Evolutionary conservation across 164 flowering plant genomes (phyloP).

Genomic region (Sedum album): DNA sequence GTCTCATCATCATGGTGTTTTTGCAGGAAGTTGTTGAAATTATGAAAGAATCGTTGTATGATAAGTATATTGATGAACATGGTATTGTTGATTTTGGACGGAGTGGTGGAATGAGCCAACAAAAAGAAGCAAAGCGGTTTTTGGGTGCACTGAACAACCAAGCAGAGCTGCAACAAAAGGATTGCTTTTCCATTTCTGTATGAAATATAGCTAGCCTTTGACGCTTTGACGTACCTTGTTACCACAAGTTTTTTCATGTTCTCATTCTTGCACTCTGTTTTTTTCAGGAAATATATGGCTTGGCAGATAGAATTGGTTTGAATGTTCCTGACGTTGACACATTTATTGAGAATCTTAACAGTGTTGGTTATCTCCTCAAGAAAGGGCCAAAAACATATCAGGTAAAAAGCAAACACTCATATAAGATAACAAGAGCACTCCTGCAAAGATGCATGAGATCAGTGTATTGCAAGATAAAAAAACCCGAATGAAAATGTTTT

Average conservation of each 20-base stretch:
- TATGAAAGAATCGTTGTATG: constrained; percentile 92
- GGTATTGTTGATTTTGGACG: constrained; percentile 93
- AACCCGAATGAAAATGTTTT: background rate
- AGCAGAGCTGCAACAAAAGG: constrained; percentile 85
- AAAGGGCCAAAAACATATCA: constrained; percentile 93
- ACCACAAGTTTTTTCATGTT: background rate
- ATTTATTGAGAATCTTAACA: constrained; percentile 79
- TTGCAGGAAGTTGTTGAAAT: constrained; percentile 95
- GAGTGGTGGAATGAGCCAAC: constrained; percentile 98
- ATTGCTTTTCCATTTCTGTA: constrained; percentile 86
- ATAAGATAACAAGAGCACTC: background rate
- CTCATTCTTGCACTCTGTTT: background rate
- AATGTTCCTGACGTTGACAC: constrained; percentile 92
- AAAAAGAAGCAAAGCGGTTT: constrained; percentile 90
- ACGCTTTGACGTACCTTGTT: background rate
- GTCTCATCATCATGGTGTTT: background rate
- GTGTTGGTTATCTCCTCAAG: constrained; percentile 81
- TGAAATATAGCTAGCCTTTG: constrained; percentile 14
- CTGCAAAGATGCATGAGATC: background rate
- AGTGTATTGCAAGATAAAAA: background rate
- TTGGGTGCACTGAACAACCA: constrained; percentile 77
- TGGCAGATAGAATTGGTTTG: constrained; percentile 82
- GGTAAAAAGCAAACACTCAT: constrained; percentile 35
- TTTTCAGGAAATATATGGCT: constrained; percentile 81
- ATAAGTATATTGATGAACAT: constrained; percentile 92